phyloP scores from a whole-genome alignment of 2,329 filamentous ascomycete genomes.

The Fusarium citri region DNA sequence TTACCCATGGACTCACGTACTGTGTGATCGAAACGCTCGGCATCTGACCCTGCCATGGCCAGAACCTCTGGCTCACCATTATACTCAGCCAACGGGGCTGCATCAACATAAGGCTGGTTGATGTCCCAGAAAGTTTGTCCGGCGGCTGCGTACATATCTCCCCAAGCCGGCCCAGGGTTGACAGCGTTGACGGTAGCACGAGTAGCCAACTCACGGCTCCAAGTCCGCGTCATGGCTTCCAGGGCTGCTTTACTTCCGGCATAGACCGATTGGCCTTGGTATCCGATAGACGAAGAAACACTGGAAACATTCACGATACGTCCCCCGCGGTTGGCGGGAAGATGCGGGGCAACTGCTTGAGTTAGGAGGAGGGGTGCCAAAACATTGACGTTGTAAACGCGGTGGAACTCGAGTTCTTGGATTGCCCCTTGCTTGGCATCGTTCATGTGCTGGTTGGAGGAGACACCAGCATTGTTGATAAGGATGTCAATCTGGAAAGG shows the following conservation, averaged over 20 bases:
- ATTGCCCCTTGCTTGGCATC: constrained; percentile 65
- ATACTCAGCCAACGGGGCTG: constrained; percentile 51
- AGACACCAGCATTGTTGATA: constrained; percentile 85
- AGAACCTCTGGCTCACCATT: constrained; percentile 49
- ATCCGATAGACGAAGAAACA: constrained; percentile 65
- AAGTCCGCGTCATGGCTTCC: constrained; percentile 69
- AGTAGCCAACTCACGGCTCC: constrained; percentile 67
- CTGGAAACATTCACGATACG: constrained; percentile 68
- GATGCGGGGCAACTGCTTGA: constrained; percentile 76
- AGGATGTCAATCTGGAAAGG: constrained; percentile 75
- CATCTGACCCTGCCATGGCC: constrained; percentile 47
- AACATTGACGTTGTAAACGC: constrained; percentile 83
- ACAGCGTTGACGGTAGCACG: constrained; percentile 67
- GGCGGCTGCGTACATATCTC: constrained; percentile 61
- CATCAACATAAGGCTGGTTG: constrained; percentile 54
- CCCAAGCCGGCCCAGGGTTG: constrained; percentile 67
- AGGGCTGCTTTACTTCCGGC: constrained; percentile 68
- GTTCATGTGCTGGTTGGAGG: constrained; percentile 72
- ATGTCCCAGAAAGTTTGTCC: constrained; percentile 52
- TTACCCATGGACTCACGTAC: constrained; percentile 51
- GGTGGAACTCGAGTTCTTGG: constrained; percentile 72
- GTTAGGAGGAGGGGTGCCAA: constrained; percentile 82
- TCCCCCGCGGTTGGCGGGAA: constrained; percentile 74
- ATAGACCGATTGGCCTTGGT: constrained; percentile 67
- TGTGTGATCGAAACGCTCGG: constrained; percentile 49